A percentile compares a stretch with the other conserved stretches of the same genome.
phyloP scores from a whole-genome alignment of 2,329 filamentous ascomycete species.

The Gaeumannomyces sp. region DNA sequence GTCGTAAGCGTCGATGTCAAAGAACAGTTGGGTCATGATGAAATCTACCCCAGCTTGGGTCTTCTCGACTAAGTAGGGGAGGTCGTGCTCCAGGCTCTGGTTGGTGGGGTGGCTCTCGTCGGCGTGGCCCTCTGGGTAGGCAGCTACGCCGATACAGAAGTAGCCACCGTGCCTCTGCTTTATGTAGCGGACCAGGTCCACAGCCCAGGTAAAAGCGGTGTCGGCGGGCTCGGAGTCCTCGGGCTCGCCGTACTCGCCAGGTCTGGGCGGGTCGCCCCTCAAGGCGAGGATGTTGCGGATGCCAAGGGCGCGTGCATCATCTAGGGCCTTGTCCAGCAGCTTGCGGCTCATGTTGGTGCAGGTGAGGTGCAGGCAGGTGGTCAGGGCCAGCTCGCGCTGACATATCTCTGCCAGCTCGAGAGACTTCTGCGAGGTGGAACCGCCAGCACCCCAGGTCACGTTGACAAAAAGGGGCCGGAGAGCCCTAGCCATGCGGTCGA shows the following conservation, averaged over 20 bases:
- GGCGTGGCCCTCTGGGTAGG: constrained; percentile 91
- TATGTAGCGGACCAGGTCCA: constrained; percentile 88
- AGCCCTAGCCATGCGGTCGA: constrained; percentile 90
- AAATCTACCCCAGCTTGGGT: constrained; percentile 89
- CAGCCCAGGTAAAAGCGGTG: constrained; percentile 79
- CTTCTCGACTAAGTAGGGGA: constrained; percentile 88
- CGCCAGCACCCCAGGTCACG: constrained; percentile 95
- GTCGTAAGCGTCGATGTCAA: constrained; percentile 78
- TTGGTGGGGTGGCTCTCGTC: constrained; percentile 76
- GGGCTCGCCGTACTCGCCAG: constrained; percentile 75
- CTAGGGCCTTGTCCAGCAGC: constrained; percentile 80
- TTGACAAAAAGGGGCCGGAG: constrained; percentile 91
- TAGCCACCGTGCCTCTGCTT: constrained; percentile 80
- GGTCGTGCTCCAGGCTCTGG: constrained; percentile 67
- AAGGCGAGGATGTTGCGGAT: constrained; percentile 92
- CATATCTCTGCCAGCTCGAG: constrained; percentile 93
- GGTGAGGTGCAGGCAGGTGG: constrained; percentile 91
- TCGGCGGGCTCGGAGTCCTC: constrained; percentile 42
- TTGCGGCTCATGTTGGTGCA: constrained; percentile 95
- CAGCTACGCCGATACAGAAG: constrained; percentile 92
- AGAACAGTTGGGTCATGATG: constrained; percentile 97
- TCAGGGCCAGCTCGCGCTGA: constrained; percentile 84
- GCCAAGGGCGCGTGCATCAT: constrained; percentile 83
- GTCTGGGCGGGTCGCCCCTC: constrained; percentile 82
- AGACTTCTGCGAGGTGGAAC: constrained; percentile 83